Evolutionary conservation across 768 basidiomycete genomes (phyloP).

Genomic region (Rhodotorula taiwanensis): DNA sequence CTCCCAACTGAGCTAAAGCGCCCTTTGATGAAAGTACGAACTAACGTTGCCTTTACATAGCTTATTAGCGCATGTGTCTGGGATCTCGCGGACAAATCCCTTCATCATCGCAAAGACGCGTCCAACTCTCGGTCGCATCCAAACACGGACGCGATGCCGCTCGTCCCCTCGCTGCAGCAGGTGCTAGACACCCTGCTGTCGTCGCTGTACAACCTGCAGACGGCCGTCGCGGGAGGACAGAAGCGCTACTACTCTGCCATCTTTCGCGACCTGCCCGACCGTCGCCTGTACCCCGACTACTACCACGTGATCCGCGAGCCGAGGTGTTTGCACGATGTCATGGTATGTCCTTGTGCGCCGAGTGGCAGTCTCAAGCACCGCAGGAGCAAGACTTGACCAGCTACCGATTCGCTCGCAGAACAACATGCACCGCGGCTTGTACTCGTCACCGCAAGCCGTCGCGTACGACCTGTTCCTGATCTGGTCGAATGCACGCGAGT

Average conservation of each 20-base stretch:
- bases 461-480: conserved; percentile 36
- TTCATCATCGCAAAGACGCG: too few relatives aligned
- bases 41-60: too few relatives aligned
- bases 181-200: conserved; percentile 9
- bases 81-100: neutral
- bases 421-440: conserved; percentile 17
- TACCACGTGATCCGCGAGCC: conserved; percentile 34
- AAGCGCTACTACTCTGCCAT: conserved; percentile 30
- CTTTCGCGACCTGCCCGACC: conserved; percentile 35
- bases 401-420: neutral
- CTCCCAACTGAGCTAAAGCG: conserved; percentile 9
- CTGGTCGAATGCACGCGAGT: conserved; percentile 34
- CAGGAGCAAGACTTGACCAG: neutral
- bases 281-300: conserved; percentile 28
- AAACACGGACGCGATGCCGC: conserved; percentile 3
- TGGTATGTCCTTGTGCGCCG: conserved; percentile 5
- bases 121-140: neutral
- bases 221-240: conserved; percentile 2
- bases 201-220: conserved; percentile 22
- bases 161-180: conserved; percentile 2
- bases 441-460: conserved; percentile 20
- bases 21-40: neutral
- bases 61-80: neutral
- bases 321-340: conserved; percentile 11
- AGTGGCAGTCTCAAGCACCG: too few relatives aligned